Evolutionary conservation across 1,284 basidiomycete genomes (phyloP).

Genomic region (Neolentinus lepideus): DNA sequence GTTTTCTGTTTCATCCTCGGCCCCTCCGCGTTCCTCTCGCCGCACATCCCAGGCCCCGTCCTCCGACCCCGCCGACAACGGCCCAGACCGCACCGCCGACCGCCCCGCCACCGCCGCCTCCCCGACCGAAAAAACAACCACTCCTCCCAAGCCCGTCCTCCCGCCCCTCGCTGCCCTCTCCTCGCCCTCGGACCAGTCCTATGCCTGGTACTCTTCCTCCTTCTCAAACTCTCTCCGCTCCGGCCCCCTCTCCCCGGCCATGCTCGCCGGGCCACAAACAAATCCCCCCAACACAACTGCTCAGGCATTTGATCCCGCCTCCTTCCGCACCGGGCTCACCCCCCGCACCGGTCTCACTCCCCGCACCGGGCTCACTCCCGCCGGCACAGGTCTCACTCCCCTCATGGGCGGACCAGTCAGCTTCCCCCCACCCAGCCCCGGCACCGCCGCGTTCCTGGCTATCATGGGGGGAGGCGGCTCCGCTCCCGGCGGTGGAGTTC

Average conservation of each 20-base stretch:
- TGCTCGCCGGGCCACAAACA: constrained; percentile 81
- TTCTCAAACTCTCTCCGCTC: constrained; percentile 76
- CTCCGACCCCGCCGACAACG: constrained; percentile 28
- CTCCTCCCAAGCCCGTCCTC: constrained; percentile 54
- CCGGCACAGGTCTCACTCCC: constrained; percentile 82
- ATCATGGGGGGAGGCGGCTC: constrained; percentile 52
- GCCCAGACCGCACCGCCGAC: constrained; percentile 27
- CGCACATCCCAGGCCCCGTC: constrained; percentile 32
- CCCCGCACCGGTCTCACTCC: constrained; percentile 67
- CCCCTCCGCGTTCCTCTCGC: no score
- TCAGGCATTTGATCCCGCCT: constrained; percentile 62
- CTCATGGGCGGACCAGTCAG: constrained; percentile 68
- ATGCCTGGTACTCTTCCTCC: constrained; percentile 60
- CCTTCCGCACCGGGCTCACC: constrained; percentile 78
- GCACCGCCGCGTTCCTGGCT: constrained; percentile 88
- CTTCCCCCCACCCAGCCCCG: constrained; percentile 84
- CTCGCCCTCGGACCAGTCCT: constrained; percentile 70
- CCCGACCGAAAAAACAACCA: constrained; percentile 19
- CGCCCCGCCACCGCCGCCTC: constrained; percentile 12
- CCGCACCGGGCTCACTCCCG: constrained; percentile 80
- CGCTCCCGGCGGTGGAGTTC: constrained; percentile 20
- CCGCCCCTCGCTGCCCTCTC: constrained; percentile 84
- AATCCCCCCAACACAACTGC: constrained; percentile 22
- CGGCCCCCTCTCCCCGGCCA: constrained; percentile 90
- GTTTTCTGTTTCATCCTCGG: constrained; percentile 59